phyloP scores from a whole-genome alignment of 2,329 filamentous ascomycete species.

The Pseudonectria buxi region DNA sequence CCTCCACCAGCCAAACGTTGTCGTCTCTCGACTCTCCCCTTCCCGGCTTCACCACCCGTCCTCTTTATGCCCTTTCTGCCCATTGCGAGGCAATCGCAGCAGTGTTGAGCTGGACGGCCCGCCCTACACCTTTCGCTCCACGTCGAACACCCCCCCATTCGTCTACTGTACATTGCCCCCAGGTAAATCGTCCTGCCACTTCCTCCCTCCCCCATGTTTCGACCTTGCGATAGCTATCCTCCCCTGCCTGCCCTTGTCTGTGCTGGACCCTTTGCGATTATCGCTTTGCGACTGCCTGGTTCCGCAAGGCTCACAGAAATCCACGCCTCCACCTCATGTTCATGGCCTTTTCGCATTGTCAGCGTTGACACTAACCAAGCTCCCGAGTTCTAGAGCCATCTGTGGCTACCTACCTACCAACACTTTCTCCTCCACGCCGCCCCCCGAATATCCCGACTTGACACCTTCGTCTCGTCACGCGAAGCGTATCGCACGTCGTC shows the following conservation, averaged over 20 bases:
- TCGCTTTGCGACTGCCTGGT: conserved; percentile 4
- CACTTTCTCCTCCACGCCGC: conserved; percentile 9
- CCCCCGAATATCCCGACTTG: conserved; percentile 8
- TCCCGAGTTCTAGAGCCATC: conserved; percentile 14
- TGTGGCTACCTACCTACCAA: conserved; percentile 14
- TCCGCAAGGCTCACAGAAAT: conserved; percentile 2
- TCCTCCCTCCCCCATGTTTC: not conserved
- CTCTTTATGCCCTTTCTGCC: conserved; percentile 29
- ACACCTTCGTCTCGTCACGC: conserved; percentile 12
- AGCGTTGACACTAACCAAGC: conserved; percentile 15
- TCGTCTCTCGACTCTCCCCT: conserved; percentile 20
- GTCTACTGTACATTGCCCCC: conserved; percentile 16
- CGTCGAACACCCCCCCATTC: conserved; percentile 16
- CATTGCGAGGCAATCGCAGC: conserved; percentile 35
- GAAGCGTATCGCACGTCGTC: conserved; percentile 6
- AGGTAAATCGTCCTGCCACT: conserved; percentile 24
- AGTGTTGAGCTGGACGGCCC: conserved; percentile 31
- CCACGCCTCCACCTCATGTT: conserved; percentile 6
- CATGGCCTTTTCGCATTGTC: conserved; percentile 10
- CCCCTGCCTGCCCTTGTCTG: conserved; percentile 15
- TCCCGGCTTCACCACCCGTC: conserved; percentile 17
- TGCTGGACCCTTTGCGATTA: conserved; percentile 9
- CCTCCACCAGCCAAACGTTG: conserved; percentile 25
- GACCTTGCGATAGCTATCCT: conserved; percentile 2
- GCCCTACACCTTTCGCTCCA: conserved; percentile 14